Evolutionary conservation across 2,329 filamentous ascomycete species (phyloP).

Genomic region (Macroventuria anomochaeta): DNA sequence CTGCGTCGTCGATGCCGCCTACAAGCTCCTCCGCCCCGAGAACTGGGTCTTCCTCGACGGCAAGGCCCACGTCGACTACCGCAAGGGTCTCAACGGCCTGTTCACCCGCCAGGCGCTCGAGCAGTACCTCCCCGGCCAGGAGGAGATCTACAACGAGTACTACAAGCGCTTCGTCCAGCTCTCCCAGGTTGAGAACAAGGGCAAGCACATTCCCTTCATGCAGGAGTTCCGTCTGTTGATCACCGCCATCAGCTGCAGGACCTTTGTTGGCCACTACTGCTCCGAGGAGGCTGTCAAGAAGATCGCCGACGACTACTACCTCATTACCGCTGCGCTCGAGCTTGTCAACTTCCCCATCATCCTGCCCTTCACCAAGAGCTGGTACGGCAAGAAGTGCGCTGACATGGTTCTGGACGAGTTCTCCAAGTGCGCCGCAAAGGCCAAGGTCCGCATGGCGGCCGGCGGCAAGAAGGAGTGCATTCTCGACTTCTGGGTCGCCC

Average conservation of each 20-base stretch:
- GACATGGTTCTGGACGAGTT: constrained; percentile 93
- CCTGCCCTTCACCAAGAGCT: constrained; percentile 91
- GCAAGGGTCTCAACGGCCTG: constrained; percentile 91
- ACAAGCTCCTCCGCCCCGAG: constrained; percentile 87
- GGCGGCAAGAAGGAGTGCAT: constrained; percentile 89
- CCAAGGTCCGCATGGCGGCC: constrained; percentile 87
- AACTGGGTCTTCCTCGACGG: constrained; percentile 99
- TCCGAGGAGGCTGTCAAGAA: constrained; percentile 88
- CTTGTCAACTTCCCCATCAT: constrained; percentile 91
- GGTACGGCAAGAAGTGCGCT: constrained; percentile 95
- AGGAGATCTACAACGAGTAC: constrained; percentile 88
- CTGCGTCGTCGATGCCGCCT: constrained; percentile 91
- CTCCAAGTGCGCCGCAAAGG: constrained; percentile 88
- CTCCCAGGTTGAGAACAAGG: constrained; percentile 70
- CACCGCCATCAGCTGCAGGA: constrained; percentile 92
- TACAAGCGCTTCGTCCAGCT: constrained; percentile 79
- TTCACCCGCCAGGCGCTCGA: constrained; percentile 92
- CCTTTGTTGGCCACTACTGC: constrained; percentile 97
- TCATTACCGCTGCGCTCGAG: constrained; percentile 93
- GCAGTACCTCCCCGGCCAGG: constrained; percentile 87
- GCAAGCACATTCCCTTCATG: constrained; percentile 87
- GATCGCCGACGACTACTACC: constrained; percentile 95
- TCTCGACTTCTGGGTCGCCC: constrained; percentile 86
- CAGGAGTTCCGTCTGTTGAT: constrained; percentile 90
- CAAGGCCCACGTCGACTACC: constrained; percentile 93